Evolutionary conservation across 1,139 yeast species (phyloP).

Genomic region (Taphrina confusa): DNA sequence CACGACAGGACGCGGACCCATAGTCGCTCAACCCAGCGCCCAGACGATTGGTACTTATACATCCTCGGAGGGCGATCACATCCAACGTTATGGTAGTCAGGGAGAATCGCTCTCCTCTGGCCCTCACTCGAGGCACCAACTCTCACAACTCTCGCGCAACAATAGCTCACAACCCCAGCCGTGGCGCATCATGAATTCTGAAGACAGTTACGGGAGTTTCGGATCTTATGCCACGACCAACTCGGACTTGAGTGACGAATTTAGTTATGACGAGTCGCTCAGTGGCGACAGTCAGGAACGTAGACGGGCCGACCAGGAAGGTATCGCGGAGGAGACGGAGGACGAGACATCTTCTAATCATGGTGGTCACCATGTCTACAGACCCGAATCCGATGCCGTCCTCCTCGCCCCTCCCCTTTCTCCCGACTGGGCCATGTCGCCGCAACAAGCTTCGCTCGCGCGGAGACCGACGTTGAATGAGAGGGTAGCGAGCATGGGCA

Average conservation of each 20-base stretch:
- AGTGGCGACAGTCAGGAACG: slow-evolving; percentile 11
- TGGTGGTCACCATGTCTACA: background rate
- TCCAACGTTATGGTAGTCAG: slow-evolving; percentile 28
- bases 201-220: slow-evolving; percentile 28
- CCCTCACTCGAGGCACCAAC: slow-evolving; percentile 3
- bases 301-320: background rate
- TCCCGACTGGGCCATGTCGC: slow-evolving; percentile 27
- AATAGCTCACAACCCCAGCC: slow-evolving; percentile 30
- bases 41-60: slow-evolving; percentile 34
- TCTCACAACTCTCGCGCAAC: slow-evolving; percentile 9
- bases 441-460: slow-evolving; percentile 6
- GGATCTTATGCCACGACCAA: slow-evolving; percentile 31
- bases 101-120: slow-evolving; percentile 29
- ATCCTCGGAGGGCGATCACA: slow-evolving; percentile 24
- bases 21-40: slow-evolving; percentile 19
- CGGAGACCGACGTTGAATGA: slow-evolving; percentile 32
- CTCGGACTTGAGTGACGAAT: slow-evolving; percentile 27
- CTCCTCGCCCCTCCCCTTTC: slow-evolving; percentile 22
- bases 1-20: background rate
- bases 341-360: background rate
- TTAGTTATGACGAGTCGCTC: slow-evolving; percentile 24
- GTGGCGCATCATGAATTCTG: slow-evolving; percentile 26
- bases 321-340: background rate
- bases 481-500: slow-evolving; percentile 21
- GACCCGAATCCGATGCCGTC: slow-evolving; percentile 21